Evolutionary conservation across 2,329 filamentous ascomycete species (phyloP).

Genomic region (Fusarium sororula): DNA sequence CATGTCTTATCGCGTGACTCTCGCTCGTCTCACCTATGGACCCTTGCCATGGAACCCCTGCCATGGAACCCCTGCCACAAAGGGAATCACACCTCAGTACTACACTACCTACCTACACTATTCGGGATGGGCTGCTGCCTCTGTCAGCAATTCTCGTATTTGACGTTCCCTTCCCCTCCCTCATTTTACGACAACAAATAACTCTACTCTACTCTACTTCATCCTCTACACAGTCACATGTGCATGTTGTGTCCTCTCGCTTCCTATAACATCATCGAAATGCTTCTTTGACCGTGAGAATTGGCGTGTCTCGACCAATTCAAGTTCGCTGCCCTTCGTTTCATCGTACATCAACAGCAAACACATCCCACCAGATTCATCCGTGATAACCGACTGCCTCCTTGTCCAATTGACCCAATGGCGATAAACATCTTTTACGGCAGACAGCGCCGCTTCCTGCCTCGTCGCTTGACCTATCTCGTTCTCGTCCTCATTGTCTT

Average conservation of each 20-base stretch:
- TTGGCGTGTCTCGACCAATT: not conserved
- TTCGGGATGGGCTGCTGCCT: not conserved
- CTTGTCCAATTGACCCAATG: conserved; percentile 34
- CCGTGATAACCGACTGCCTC: not conserved
- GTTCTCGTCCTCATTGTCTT: conserved; percentile 62
- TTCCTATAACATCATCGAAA: conserved; percentile 1
- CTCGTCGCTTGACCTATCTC: conserved; percentile 63
- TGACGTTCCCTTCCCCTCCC: not conserved
- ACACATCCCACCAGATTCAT: not conserved
- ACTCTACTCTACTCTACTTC: not conserved
- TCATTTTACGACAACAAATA: not conserved
- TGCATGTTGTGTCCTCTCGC: not conserved
- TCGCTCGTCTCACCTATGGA: conserved; percentile 2
- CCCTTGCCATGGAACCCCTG: conserved; percentile 15
- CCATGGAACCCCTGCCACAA: not conserved
- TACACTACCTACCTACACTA: not conserved
- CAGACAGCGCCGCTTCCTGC: conserved; percentile 59
- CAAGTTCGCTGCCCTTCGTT: conserved; percentile 1
- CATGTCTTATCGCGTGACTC: conserved; percentile 12
- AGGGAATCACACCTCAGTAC: not conserved
- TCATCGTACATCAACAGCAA: not conserved
- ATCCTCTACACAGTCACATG: not conserved
- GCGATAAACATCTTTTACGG: conserved; percentile 53
- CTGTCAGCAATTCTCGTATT: conserved; percentile 22
- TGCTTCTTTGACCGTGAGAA: conserved; percentile 15